These are phyloP conservation scores for Scenedesmus sp. DNA, from an alignment of 163 green algal species.

Conservation along the genomic window DNA sequence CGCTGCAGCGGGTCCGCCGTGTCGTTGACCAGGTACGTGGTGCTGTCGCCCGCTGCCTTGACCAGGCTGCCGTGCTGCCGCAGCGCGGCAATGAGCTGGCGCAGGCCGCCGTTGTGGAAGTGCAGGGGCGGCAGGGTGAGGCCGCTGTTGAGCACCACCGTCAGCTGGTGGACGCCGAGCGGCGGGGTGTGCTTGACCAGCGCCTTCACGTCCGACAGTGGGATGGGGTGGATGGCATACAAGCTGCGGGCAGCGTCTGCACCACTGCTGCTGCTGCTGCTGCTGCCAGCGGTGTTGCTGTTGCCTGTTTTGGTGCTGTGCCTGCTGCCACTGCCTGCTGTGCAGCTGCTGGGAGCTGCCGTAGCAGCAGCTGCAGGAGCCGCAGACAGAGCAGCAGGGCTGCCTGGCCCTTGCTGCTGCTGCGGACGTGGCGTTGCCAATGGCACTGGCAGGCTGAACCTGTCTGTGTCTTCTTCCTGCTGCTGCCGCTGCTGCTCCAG, in stretches of 20 bases:
- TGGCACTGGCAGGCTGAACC: not conserved
- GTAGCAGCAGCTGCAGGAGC: not conserved
- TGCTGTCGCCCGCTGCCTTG: conserved; percentile 59
- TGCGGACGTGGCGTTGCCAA: conserved; percentile 1
- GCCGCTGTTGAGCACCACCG: conserved; percentile 74
- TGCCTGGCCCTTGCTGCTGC: conserved; percentile 2
- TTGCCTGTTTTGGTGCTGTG: not conserved
- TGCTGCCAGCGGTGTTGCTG: not conserved
- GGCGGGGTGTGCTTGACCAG: conserved; percentile 69
- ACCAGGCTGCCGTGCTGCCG: conserved; percentile 68
- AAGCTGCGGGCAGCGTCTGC: conserved; percentile 49
- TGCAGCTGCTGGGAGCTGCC: not conserved
- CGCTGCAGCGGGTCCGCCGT: conserved; percentile 80
- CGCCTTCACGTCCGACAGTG: conserved; percentile 79
- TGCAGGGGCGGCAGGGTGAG: conserved; percentile 78
- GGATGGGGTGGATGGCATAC: conserved; percentile 81
- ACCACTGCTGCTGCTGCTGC: conserved; percentile 21
- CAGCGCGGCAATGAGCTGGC: conserved; percentile 55
- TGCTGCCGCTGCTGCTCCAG: conserved; percentile 5
- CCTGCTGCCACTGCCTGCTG: not conserved
- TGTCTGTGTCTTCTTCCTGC: conserved; percentile 9
- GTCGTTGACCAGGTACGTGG: conserved; percentile 86
- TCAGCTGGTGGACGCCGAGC: conserved; percentile 69
- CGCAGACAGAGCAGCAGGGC: not conserved
- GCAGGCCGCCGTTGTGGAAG: conserved; percentile 78